Base-by-base conservation (phyloP, 805 yeast genomes). In the Suhomyces kilbournensis region DNA sequence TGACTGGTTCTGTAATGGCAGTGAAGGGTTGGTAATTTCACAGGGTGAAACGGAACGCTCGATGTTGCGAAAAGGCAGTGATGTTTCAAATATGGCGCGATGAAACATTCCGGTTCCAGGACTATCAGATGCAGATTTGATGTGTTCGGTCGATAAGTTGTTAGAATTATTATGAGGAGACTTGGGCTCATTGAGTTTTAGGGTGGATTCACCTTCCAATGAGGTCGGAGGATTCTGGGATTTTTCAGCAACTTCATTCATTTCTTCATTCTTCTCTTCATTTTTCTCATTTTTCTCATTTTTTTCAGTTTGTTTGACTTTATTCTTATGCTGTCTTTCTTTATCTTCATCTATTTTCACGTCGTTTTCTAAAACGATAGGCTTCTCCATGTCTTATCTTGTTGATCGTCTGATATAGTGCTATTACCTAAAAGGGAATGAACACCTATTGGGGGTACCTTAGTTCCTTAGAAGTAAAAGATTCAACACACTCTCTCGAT, bases 41-140 rank as follows among this genome's bases (percentile, higher is more conserved):
- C 67, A 54, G 6, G 76, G 76, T 19, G 71, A 66, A 10, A 71
- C 72, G 12, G 73, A 67, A 30, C 71, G 57, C 35, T 71, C 74
- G 22, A 61, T 43, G 9, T 52, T 53, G 22, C 53, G 48, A 28
- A 45, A 42, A 45, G 48, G 56, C 47, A 51, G 47, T 14, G 57
- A 46, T 35, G 53, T 46, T 26, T 47, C 48, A 50, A 63, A 64
- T 3, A 55, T 53, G 32, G 64, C 66, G 38, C 55, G 53, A 47
- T 64, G 64, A 50, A 64, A 62, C 38, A 56, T n/a, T 25, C 47
- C 47, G 3, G 14, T 43, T n/a, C n/a, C n/a, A 7, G 32, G 46
- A 23, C 46, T 26, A 25, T 12, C n/a, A 25, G 22, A 20, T 20
- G n/a, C 44, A 2, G 44, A 23, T 12, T 42, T 22, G 7, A 35